Evolutionary conservation across 345 rosid genomes (phyloP).

Genomic region (Hibiscus syriacus): DNA sequence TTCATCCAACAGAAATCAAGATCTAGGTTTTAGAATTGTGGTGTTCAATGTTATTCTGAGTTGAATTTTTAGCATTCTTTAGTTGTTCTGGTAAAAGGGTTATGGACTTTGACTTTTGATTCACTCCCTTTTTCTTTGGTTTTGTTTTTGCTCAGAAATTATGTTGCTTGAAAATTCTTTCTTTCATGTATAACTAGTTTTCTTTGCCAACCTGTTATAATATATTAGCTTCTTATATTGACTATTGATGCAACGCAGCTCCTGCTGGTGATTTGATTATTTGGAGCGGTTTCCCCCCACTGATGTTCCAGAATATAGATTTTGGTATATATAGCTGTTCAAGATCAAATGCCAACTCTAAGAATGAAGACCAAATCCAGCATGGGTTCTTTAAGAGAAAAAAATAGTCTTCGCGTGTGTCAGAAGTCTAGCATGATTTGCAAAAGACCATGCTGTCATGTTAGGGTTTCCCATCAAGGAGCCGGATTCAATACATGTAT

Average conservation of each 20-base stretch:
- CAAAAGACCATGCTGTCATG: slow-evolving; percentile 35
- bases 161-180: slow-evolving; percentile 2
- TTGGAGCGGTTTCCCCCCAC: slow-evolving; percentile 21
- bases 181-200: background rate
- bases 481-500: slow-evolving; percentile 23
- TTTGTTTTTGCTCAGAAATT: slow-evolving; percentile 5
- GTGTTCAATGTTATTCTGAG: background rate
- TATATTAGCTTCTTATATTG: slow-evolving; percentile 1
- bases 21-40: slow-evolving; percentile 8
- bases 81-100: background rate
- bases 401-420: slow-evolving; percentile 42
- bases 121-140: background rate
- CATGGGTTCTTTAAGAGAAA: slow-evolving; percentile 37
- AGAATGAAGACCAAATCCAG: slow-evolving; percentile 54
- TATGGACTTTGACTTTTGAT: background rate
- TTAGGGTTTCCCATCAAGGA: slow-evolving; percentile 23
- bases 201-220: background rate
- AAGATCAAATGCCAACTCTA: slow-evolving; percentile 69
- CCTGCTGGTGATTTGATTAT: slow-evolving; percentile 28
- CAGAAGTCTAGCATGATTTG: slow-evolving; percentile 45
- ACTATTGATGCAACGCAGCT: slow-evolving; percentile 21
- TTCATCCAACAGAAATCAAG: background rate
- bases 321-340: slow-evolving; percentile 21
- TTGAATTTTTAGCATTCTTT: background rate
- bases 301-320: slow-evolving; percentile 39